These are phyloP conservation scores for Pseudocercospora cruenta DNA, from an alignment of 2,329 filamentous ascomycete genomes.

Conservation along the genomic window DNA sequence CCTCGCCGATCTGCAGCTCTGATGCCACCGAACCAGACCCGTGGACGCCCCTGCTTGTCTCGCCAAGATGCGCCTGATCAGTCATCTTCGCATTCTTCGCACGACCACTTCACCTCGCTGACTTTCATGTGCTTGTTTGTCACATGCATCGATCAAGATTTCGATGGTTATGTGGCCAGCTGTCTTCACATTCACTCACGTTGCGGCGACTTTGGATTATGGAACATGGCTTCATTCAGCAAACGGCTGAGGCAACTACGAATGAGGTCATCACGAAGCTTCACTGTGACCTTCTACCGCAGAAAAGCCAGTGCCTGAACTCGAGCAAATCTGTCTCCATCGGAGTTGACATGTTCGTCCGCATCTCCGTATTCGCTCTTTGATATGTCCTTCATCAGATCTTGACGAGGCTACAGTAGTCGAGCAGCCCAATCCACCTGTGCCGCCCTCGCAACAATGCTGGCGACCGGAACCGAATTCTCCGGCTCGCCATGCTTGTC, in stretches of 20 bases:
- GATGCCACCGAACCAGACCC: neutral
- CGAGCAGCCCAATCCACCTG: neutral
- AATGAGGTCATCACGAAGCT: neutral
- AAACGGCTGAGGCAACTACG: constrained; percentile 1
- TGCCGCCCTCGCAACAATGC: neutral
- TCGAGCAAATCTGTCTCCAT: neutral
- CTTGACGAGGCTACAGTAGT: no score
- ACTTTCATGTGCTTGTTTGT: neutral
- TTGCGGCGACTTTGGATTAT: neutral
- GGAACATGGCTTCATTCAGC: neutral
- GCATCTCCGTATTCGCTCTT: neutral
- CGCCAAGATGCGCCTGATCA: constrained; percentile 2
- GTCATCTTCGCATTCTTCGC: constrained; percentile 3
- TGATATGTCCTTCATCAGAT: no score
- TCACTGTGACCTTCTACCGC: neutral
- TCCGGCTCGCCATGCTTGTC: neutral
- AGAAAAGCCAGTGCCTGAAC: neutral
- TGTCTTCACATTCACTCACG: neutral
- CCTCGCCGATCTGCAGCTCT: constrained; percentile 1
- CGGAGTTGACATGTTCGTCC: neutral
- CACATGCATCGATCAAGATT: neutral
- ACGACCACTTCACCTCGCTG: neutral
- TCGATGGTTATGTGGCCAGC: neutral
- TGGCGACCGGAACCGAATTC: neutral
- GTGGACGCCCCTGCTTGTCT: neutral